Conservation (phyloP, 495 filamentous ascomycete species). For the Aspergillus mulundensis region DNA sequence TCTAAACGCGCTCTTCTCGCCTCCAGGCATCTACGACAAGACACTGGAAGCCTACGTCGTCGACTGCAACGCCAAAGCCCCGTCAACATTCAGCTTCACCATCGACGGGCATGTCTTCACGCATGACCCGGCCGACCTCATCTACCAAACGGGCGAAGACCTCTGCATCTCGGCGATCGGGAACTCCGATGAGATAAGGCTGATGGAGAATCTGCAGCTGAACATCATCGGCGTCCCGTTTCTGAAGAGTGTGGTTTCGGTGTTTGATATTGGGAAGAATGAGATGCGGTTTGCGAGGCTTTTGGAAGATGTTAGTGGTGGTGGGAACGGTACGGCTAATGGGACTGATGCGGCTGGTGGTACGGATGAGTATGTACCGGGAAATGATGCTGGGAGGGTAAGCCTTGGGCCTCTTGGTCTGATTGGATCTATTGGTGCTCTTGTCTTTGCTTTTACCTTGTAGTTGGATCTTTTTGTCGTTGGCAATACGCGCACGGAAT, state of each 20-base stretch:
- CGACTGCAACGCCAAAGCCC: conserved; percentile 56
- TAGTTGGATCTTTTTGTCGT: no score
- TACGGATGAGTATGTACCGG: no score
- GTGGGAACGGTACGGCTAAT: no score
- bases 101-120: conserved; percentile 31
- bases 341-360: neutral
- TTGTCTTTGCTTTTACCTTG: no score
- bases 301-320: neutral
- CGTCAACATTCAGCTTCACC: conserved; percentile 44
- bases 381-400: no score
- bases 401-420: no score
- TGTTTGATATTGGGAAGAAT: conserved; percentile 31
- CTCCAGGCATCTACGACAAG: no score
- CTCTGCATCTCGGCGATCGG: conserved; percentile 47
- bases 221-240: conserved; percentile 58
- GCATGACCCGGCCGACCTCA: conserved; percentile 8
- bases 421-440: no score
- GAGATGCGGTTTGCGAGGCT: conserved; percentile 30
- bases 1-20: no score
- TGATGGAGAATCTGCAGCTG: conserved; percentile 20
- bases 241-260: conserved; percentile 57
- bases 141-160: conserved; percentile 25
- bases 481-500: no score
- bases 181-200: conserved; percentile 31
- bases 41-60: conserved; percentile 54